phyloP scores from a whole-genome alignment of 768 basidiomycete genomes.

The Postia placenta region DNA sequence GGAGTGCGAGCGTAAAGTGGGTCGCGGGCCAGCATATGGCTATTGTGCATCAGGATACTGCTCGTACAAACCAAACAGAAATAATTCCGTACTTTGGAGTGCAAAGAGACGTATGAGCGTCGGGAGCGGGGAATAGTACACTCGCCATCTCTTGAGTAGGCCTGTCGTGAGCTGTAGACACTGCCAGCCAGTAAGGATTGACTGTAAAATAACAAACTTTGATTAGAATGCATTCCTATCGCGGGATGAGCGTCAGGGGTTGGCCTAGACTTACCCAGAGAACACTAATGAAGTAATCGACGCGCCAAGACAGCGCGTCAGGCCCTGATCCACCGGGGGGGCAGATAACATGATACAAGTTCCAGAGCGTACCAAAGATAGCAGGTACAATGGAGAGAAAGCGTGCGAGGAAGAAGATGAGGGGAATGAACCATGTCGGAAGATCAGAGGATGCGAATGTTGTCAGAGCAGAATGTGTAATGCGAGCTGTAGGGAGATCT shows the following conservation, averaged over 20 bases:
- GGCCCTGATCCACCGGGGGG: slow-evolving; percentile 31
- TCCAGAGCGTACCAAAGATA: slow-evolving; percentile 56
- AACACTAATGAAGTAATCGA: slow-evolving; percentile 62
- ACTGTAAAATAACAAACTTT: slow-evolving; percentile 34
- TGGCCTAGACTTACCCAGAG: slow-evolving; percentile 64
- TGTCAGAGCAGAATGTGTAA: slow-evolving; percentile 15
- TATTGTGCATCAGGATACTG: slow-evolving; percentile 1
- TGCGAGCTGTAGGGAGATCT: slow-evolving; percentile 64
- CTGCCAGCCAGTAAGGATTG: slow-evolving; percentile 82
- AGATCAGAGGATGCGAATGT: slow-evolving; percentile 35
- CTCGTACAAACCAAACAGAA: neutral
- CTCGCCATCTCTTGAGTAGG: slow-evolving; percentile 81
- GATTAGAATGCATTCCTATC: neutral
- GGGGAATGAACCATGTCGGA: slow-evolving; percentile 44
- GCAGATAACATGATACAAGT: slow-evolving; percentile 45
- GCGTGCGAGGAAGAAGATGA: slow-evolving; percentile 67
- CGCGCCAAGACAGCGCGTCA: slow-evolving; percentile 28
- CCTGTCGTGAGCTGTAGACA: slow-evolving; percentile 86
- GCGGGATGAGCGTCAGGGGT: no score
- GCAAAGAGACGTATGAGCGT: slow-evolving; percentile 90
- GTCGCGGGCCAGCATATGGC: slow-evolving; percentile 97
- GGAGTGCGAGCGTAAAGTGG: slow-evolving; percentile 70
- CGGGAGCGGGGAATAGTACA: slow-evolving; percentile 84
- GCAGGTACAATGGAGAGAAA: slow-evolving; percentile 71
- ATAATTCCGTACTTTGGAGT: slow-evolving; percentile 61